Base-by-base conservation (phyloP, 2,329 filamentous ascomycete species). In the Cladosporium oxysporum region DNA sequence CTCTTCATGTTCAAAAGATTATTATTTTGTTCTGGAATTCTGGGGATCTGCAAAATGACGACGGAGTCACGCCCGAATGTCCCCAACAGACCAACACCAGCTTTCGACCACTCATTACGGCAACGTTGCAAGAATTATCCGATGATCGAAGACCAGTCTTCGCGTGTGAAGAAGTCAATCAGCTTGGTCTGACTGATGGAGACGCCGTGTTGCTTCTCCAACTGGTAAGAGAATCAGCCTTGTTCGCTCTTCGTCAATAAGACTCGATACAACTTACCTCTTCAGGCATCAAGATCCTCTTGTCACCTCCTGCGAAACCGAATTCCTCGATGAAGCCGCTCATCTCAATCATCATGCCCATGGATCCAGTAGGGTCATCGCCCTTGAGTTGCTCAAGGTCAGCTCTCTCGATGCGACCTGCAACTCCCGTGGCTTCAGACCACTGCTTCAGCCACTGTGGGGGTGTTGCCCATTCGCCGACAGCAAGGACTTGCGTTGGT, bases 261-360 rank as follows among this genome's bases (percentile, higher is more conserved):
- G 11, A 1, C 21, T 35, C 23, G 3, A 28, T 16, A 35, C 11
- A 1, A 62, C 59, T 62, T 28, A 62, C 59, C 23, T 62, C 44
- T 11, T 62, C 59, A 18, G 59, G 59, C 59, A 62, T 52, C 44
- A 62, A 62, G 28, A 62, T 52, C 59, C 33, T 37, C 44, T 26
- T 33, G 21, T 62, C 59, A n/a, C 49, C 29, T 16, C 44, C 59
- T 14, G 44, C 49, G n/a, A 62, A 50, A 8, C 59, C 59, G 18
- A 62, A n/a, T n/a, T 62, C 59, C 8, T 52, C 59, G 28, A 62
- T 52, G 28, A 52, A 62, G 23, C 33, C 23, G 29, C 29, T 35
- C 10, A 44, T 62, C 59, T 62, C 44, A 14, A 44, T 31, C 41
- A 62, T 52, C 41, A 35, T 49, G 16, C 49, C 33, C 59, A 52